Evolutionary conservation across 2,329 filamentous ascomycete species (phyloP), one percentile per base, ranked within the genome.

Genomic region (Fusarium sp.): DNA sequence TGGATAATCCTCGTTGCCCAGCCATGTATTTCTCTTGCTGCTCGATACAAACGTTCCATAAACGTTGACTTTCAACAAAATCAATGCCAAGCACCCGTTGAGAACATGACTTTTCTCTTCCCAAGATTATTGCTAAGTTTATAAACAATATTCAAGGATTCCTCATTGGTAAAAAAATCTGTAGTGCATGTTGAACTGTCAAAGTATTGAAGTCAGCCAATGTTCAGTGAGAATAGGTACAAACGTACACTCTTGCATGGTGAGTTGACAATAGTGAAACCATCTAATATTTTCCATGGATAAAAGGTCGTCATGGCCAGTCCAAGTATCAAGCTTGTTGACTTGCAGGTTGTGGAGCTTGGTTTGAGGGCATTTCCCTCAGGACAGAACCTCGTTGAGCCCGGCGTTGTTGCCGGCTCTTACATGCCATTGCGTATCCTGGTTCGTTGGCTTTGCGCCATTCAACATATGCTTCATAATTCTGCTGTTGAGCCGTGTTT

Each of bases 381-480:
- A 23, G 32, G 13, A 21, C 37, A 17, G 57, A 41, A 29, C 63
- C 63, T 19, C 73, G 66, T 49, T 75, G 74, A 21, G 70, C 71
- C 46, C 78, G 72, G 21, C 72, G 68, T 53, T 78, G 76, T 63
- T 82, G 79, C 42, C 79, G 72, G 36, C 72, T 70, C 58, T 79
- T 79, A 70, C 80, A 82, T 61, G 76, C 72, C 54, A 77, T 61
- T 21, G 80, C 79, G 61, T 82, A 82, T 3, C 78, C 79, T 6
- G 80, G 80, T 61, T 81, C 77, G 42, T 77, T 76, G 19, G 77
- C 77, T 60, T 82, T 82, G 52, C 79, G 76, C 76, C 76, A 80
- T 66, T 82, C 80, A 31, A 82, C 76, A 61, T 76, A 82, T 32
- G 74, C 77, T 68, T 82, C 80, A 65, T 82, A 82, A 54, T 74